A percentile compares a stretch with the other conserved stretches of the same genome.
Conservation (phyloP, 1,139 yeast species). For the Protomyces inouyei region DNA sequence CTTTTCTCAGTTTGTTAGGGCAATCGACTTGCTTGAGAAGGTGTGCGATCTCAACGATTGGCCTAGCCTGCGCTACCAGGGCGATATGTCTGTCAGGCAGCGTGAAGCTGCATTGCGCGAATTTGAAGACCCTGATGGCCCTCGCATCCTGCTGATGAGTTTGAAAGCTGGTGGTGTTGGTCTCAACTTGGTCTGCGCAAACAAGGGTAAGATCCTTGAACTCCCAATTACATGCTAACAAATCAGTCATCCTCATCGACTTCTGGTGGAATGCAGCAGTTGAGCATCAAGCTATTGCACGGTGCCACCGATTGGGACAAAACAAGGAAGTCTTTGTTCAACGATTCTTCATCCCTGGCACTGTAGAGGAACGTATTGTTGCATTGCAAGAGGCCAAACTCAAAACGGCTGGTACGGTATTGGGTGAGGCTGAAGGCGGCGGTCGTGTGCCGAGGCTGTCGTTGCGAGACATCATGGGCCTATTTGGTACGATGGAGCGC, state of each 20-base stretch:
- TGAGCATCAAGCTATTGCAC: conserved; percentile 56
- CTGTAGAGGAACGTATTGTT: conserved; percentile 52
- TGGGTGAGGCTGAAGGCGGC: conserved; percentile 21
- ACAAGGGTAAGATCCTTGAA: conserved; percentile 88
- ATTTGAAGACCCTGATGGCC: conserved; percentile 85
- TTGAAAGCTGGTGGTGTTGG: conserved; percentile 99
- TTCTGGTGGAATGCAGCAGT: background rate
- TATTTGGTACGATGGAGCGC: conserved; percentile 21
- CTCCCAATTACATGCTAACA: conserved; percentile 99
- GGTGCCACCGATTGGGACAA: conserved; percentile 60
- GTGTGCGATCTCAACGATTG: conserved; percentile 37
- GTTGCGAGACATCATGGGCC: conserved; percentile 19
- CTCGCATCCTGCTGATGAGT: conserved; percentile 89
- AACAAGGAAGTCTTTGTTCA: conserved; percentile 51
- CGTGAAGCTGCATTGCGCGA: conserved; percentile 84
- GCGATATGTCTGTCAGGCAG: conserved; percentile 93
- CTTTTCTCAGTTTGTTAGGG: conserved; percentile 92
- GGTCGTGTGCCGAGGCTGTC: conserved; percentile 13
- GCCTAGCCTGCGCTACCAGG: conserved; percentile 46
- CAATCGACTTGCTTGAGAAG: conserved; percentile 89
- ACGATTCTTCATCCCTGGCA: conserved; percentile 44
- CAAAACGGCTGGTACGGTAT: conserved; percentile 17
- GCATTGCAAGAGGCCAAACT: conserved; percentile 48
- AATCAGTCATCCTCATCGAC: conserved; percentile 53
- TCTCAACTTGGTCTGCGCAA: conserved; percentile 88